These are phyloP conservation scores for Plasmodium relictum DNA, from an alignment of 169 alveolate genomes.

Conservation along the genomic window DNA sequence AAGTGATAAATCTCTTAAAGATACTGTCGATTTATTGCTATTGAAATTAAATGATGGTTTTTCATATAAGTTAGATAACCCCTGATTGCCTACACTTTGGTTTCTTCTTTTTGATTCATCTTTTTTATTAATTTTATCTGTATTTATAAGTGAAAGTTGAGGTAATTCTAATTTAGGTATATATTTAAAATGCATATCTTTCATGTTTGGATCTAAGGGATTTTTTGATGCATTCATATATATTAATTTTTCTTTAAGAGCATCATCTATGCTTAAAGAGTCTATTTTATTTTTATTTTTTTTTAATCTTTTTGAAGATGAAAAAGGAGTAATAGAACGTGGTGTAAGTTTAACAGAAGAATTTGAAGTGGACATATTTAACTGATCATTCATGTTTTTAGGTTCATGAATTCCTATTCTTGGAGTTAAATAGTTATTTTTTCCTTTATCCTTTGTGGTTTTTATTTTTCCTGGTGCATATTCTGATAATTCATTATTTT, in stretches of 20 bases:
- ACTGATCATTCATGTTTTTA: constrained; percentile 10
- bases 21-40: constrained; percentile 9
- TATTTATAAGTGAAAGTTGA: neutral
- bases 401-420: constrained; percentile 33
- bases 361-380: constrained; percentile 3
- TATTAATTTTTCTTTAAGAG: constrained; percentile 16
- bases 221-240: constrained; percentile 6
- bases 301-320: constrained; percentile 18
- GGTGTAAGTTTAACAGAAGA: constrained; percentile 11
- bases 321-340: constrained; percentile 21
- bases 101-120: constrained; percentile 30
- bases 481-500: neutral
- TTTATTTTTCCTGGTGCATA: constrained; percentile 22
- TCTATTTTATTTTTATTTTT: constrained; percentile 42
- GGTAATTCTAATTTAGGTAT: constrained; percentile 7
- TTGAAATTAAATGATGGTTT: constrained; percentile 29
- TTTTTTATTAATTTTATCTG: neutral
- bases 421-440: constrained; percentile 52
- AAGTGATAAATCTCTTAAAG: constrained; percentile 59
- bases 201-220: neutral
- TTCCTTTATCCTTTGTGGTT: constrained; percentile 53
- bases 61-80: constrained; percentile 26
- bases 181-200: neutral
- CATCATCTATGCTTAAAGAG: neutral
- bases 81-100: constrained; percentile 20